A percentile compares a stretch with the other conserved stretches of the same genome.
These are phyloP conservation scores for Dentipellis fragilis DNA, from an alignment of 768 basidiomycete species.

Conservation along the genomic window DNA sequence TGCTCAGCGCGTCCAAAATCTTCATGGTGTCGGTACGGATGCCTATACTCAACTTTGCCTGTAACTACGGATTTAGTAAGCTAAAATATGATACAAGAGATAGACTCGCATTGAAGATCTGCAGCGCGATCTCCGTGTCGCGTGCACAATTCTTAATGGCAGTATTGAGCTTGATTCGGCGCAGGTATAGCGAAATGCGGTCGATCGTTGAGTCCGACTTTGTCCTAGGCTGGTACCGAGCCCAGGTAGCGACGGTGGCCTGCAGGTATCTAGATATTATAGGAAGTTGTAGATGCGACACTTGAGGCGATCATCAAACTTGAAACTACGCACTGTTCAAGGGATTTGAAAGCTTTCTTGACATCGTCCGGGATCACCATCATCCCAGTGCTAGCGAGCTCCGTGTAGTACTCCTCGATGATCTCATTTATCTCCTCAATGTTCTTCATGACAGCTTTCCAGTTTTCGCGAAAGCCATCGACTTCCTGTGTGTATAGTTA, in stretches of 20 bases:
- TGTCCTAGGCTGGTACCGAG: background rate
- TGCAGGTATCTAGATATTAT: background rate
- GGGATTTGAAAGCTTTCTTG: background rate
- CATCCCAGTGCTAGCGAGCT: background rate
- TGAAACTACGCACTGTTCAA: background rate
- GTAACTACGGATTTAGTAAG: background rate
- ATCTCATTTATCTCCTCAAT: background rate
- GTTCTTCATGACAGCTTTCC: background rate
- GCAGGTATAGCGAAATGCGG: background rate
- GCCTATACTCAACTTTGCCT: background rate
- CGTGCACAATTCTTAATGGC: background rate
- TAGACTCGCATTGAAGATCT: background rate
- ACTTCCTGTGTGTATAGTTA: background rate
- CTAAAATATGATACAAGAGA: background rate
- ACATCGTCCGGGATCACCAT: background rate
- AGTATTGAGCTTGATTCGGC: background rate
- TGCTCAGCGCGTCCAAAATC: background rate
- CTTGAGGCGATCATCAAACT: background rate
- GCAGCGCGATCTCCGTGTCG: background rate
- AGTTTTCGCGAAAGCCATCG: background rate
- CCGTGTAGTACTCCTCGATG: background rate
- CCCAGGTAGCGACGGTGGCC: background rate
- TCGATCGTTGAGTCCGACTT: background rate
- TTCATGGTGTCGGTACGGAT: background rate
- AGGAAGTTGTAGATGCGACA: background rate